These are phyloP conservation scores for Trifolium dubium DNA, from an alignment of 306 rosid species.

Conservation along the genomic window DNA sequence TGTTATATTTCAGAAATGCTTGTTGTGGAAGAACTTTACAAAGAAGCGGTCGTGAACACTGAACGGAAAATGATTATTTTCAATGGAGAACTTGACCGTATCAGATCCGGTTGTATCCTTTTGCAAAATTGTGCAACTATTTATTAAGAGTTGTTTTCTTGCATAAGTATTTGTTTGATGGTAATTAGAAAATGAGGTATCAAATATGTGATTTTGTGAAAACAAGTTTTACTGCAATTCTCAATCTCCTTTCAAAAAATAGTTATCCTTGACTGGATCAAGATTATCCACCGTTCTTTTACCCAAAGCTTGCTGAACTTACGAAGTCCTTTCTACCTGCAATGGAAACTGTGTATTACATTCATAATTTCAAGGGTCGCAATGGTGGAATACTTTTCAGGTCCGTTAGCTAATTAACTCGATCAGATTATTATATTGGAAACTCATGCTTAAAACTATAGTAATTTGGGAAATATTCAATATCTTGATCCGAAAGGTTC, in stretches of 20 bases:
- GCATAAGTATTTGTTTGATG: neutral
- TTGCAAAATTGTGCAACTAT: conserved; percentile 33
- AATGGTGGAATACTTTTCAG: conserved; percentile 90
- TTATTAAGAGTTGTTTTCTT: neutral
- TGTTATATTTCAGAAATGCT: conserved; percentile 77
- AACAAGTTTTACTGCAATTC: conserved; percentile 25
- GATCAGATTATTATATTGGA: conserved; percentile 25
- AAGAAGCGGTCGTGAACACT: conserved; percentile 83
- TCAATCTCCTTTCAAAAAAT: conserved; percentile 12
- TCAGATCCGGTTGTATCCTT: conserved; percentile 99
- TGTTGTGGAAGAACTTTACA: conserved; percentile 94
- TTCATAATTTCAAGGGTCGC: conserved; percentile 89
- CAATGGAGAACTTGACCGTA: conserved; percentile 94
- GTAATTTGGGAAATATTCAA: conserved; percentile 18
- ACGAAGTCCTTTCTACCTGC: conserved; percentile 70
- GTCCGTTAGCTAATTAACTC: conserved; percentile 46
- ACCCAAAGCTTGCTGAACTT: conserved; percentile 87
- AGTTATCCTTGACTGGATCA: conserved; percentile 56
- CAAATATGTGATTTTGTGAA: conserved; percentile 19
- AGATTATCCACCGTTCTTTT: conserved; percentile 94
- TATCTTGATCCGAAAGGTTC: conserved; percentile 4
- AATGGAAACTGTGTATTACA: conserved; percentile 90
- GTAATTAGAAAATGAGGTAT: conserved; percentile 27
- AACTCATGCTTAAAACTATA: conserved; percentile 9
- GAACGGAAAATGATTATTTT: conserved; percentile 79